Base-by-base conservation (phyloP, 345 rosid species). In the Corchorus capsularis region DNA sequence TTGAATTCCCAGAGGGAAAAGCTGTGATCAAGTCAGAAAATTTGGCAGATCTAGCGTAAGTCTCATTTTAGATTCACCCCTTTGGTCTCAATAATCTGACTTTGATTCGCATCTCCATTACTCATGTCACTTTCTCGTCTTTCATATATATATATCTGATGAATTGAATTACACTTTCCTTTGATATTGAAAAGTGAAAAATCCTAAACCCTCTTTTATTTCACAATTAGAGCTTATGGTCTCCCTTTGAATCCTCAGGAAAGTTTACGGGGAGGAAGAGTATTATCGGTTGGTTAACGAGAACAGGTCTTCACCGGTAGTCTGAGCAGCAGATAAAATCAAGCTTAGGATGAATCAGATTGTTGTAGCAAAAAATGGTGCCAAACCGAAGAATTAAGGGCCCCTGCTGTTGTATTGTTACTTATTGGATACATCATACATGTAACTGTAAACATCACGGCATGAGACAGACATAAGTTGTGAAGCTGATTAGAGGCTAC, bases 11-110 rank as follows among this genome's bases (percentile, higher is more conserved):
- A 0, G 98, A 93, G 74, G 98, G 98, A 53, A 94, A 88, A 84
- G 86, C 87, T 74, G 81, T 93, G 73, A 90, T 79, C 86, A 94
- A 88, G 78, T 90, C 98, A 67, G 89, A 89, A 76, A 93, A 75
- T 75, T 76, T 93, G 85, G 93, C 87, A 68, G 95, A 89, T 84
- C 65, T 93, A 69, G 93, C 90, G 97, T 94, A 84, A 84, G 98
- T 87, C 62, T 75, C 7, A 62, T 55, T 67, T 56, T 75, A 13
- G 32, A 43, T 17, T 14, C 6, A 46, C 15, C 22, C 50, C 37
- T 61, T 16, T 11, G 41, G 57, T 14, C 15, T 45, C 16, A 41
- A 17, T 6, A 3, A 27, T 15, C 1, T 49, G 53, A 20, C 47
- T 73, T 61, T 17, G 27, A 22, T 15, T 27, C 8, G 17, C 10